These are phyloP conservation scores for Celoporthe dispersa DNA, from an alignment of 2,329 filamentous ascomycete genomes.

Conservation along the genomic window DNA sequence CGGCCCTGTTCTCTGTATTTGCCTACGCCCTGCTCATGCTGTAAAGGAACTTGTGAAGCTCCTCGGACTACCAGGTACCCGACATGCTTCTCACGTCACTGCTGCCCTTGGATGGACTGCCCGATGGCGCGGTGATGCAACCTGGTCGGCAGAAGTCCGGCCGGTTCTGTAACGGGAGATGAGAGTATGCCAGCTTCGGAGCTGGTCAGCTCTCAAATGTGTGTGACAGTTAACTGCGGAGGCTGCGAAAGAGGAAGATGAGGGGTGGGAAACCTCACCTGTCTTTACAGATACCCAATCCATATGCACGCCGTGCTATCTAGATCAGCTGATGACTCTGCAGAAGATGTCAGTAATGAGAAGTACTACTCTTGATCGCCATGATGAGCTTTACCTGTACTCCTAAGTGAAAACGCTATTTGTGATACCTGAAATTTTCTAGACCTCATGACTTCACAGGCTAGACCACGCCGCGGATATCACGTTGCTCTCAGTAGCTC, in stretches of 20 bases:
- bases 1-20: constrained; percentile 19
- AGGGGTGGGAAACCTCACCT: background rate
- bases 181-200: background rate
- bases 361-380: background rate
- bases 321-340: constrained; percentile 12
- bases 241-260: background rate
- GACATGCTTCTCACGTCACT: background rate
- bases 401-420: background rate
- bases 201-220: background rate
- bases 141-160: background rate
- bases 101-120: background rate
- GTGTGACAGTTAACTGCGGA: background rate
- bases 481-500: too few relatives aligned
- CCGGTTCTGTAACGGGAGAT: background rate
- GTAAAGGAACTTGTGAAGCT: background rate
- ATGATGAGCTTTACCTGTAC: background rate
- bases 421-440: background rate
- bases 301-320: background rate
- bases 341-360: background rate
- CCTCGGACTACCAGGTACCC: background rate
- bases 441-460: too few relatives aligned
- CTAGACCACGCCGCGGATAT: too few relatives aligned
- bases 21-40: constrained; percentile 24
- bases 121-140: background rate
- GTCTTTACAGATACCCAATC: constrained; percentile 8